Percentiles rank a stretch among this genome's conserved stretches.
phyloP scores from a whole-genome alignment of 2,329 filamentous ascomycete species.

The Cladosporium colombiae region DNA sequence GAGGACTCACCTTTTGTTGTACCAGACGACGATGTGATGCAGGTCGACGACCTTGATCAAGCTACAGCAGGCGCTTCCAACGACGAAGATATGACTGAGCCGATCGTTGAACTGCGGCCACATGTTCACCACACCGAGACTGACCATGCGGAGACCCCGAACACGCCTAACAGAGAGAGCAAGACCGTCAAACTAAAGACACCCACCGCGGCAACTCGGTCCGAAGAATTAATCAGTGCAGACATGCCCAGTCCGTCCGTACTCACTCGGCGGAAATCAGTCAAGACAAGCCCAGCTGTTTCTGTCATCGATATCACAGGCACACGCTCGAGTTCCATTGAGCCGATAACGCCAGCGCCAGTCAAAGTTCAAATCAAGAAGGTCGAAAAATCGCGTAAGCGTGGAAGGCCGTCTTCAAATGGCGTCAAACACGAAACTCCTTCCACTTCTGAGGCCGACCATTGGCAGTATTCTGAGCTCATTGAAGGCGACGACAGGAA shows the following conservation, averaged over 20 bases:
- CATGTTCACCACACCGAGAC: not conserved
- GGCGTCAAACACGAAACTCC: not conserved
- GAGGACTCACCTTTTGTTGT: constrained; percentile 7
- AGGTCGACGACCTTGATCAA: not conserved
- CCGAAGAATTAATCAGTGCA: not conserved
- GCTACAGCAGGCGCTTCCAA: not conserved
- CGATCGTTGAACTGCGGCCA: not conserved
- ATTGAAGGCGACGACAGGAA: constrained; percentile 44
- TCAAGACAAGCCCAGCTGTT: not conserved
- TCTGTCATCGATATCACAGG: constrained; percentile 3
- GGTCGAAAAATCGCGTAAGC: not conserved
- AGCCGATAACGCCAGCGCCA: not conserved
- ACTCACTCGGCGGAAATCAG: not conserved
- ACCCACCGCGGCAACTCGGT: not conserved
- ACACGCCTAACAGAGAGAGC: not conserved
- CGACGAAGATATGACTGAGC: not conserved
- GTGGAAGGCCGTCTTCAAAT: not conserved
- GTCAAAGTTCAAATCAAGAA: not conserved
- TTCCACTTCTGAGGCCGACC: constrained; percentile 28
- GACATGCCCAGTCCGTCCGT: not conserved
- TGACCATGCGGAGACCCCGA: not conserved
- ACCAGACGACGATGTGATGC: not conserved
- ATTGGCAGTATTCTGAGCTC: constrained; percentile 41
- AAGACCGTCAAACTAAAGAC: not conserved
- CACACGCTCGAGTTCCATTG: not conserved